Evolutionary conservation across 495 filamentous ascomycete genomes (phyloP).

Genomic region (Penicillium parvum): DNA sequence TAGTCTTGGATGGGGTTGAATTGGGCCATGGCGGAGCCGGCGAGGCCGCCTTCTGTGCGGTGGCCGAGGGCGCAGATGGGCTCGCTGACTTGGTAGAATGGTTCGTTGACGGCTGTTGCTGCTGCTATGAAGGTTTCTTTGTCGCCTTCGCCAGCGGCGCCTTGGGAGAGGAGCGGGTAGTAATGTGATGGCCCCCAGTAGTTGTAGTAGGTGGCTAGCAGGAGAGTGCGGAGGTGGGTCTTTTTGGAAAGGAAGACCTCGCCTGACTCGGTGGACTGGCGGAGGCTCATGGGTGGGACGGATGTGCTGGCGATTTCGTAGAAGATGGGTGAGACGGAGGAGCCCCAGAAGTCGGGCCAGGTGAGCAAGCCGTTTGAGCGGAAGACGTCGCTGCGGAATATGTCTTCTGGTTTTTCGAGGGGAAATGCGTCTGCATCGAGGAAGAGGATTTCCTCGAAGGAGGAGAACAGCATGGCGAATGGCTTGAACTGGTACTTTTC

Average conservation of each 20-base stretch:
- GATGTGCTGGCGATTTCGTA: slow-evolving; percentile 41
- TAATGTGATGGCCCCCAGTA: slow-evolving; percentile 46
- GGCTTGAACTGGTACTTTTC: slow-evolving; percentile 47
- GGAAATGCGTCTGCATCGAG: slow-evolving; percentile 49
- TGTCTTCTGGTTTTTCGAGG: slow-evolving; percentile 31
- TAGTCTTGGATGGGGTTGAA: slow-evolving; percentile 35
- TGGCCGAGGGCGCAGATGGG: slow-evolving; percentile 28
- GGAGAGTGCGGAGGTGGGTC: slow-evolving; percentile 38
- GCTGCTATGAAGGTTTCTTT: slow-evolving; percentile 53
- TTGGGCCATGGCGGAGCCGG: slow-evolving; percentile 38
- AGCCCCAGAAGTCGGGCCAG: slow-evolving; percentile 56
- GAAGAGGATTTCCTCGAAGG: slow-evolving; percentile 49
- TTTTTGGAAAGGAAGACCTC: slow-evolving; percentile 44
- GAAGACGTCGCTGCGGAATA: slow-evolving; percentile 44
- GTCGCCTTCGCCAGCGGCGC: slow-evolving; percentile 49
- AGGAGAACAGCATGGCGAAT: slow-evolving; percentile 47
- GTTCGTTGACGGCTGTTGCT: slow-evolving; percentile 34
- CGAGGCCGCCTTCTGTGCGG: slow-evolving; percentile 25
- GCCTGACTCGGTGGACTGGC: slow-evolving; percentile 44
- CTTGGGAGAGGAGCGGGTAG: slow-evolving; percentile 47
- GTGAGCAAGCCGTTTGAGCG: slow-evolving; percentile 40
- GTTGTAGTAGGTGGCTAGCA: slow-evolving; percentile 54
- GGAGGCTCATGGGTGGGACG: slow-evolving; percentile 15
- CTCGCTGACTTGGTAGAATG: slow-evolving; percentile 41
- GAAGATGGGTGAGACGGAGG: slow-evolving; percentile 42